These are phyloP conservation scores for Cordia subcordata DNA, from an alignment of 257 asterid species.

Conservation along the genomic window DNA sequence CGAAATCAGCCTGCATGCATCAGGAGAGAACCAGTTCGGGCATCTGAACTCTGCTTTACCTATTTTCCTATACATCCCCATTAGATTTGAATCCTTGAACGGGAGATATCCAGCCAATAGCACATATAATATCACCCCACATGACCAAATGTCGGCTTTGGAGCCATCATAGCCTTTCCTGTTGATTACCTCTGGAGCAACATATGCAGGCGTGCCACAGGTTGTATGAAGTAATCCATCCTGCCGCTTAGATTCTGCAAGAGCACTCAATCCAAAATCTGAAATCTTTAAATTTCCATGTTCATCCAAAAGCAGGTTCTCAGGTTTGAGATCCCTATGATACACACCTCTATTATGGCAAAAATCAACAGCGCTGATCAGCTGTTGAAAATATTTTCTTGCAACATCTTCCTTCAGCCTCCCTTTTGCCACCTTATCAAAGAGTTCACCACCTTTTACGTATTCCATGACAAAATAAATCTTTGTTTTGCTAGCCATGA, in stretches of 20 bases:
- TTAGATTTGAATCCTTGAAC: constrained; percentile 51
- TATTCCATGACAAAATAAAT: constrained; percentile 42
- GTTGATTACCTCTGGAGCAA: constrained; percentile 75
- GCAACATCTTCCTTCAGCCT: constrained; percentile 38
- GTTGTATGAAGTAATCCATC: constrained; percentile 72
- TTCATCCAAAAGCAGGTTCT: constrained; percentile 42
- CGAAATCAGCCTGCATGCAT: constrained; percentile 53
- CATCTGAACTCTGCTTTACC: constrained; percentile 57
- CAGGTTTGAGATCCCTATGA: constrained; percentile 43
- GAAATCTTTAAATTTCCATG: constrained; percentile 35
- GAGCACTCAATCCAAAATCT: constrained; percentile 48
- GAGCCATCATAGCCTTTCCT: constrained; percentile 74
- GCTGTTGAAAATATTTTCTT: constrained; percentile 38
- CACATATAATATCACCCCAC: constrained; percentile 77
- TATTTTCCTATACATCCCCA: constrained; percentile 74
- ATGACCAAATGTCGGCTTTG: constrained; percentile 77
- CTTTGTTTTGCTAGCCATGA: constrained; percentile 39
- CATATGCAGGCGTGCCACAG: constrained; percentile 86
- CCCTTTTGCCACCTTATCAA: constrained; percentile 33
- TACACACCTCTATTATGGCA: constrained; percentile 41
- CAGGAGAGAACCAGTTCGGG: constrained; percentile 60
- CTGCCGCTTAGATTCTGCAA: constrained; percentile 48
- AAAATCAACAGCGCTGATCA: constrained; percentile 40
- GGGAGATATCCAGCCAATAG: constrained; percentile 55
- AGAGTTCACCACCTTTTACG: constrained; percentile 42